Percentiles rank a stretch among this genome's conserved stretches.
phyloP scores from a whole-genome alignment of 768 basidiomycete genomes.

The Phlebiopsis gigantea region DNA sequence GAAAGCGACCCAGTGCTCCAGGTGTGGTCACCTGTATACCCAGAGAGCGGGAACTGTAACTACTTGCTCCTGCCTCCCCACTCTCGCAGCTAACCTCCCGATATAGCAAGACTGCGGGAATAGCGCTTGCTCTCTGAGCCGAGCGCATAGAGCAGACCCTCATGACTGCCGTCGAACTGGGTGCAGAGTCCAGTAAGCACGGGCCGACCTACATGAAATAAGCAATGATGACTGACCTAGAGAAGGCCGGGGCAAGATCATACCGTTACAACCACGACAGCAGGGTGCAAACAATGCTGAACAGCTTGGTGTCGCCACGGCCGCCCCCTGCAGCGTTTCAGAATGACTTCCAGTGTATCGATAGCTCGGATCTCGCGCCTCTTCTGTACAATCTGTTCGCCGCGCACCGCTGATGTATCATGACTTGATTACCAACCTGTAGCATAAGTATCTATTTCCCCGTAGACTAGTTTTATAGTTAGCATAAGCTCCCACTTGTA shows the following conservation, averaged over 20 bases:
- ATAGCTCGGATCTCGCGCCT: background rate
- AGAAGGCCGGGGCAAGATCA: background rate
- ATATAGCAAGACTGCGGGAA: background rate
- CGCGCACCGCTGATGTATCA: background rate
- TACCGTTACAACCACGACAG: background rate
- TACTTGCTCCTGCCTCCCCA: too few relatives aligned
- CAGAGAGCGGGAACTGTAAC: too few relatives aligned
- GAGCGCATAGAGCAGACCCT: background rate
- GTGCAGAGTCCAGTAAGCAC: background rate
- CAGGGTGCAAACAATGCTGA: background rate
- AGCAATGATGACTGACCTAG: background rate
- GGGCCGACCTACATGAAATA: background rate
- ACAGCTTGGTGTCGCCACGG: background rate
- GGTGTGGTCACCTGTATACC: too few relatives aligned
- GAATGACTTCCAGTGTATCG: background rate
- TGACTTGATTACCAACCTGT: background rate
- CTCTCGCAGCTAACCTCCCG: background rate
- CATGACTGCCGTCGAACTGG: conserved; percentile 5
- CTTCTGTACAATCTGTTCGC: background rate
- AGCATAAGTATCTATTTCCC: background rate
- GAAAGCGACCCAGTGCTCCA: too few relatives aligned
- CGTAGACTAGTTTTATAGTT: background rate
- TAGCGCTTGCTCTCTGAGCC: background rate
- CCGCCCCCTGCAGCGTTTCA: background rate
- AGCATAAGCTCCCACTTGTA: background rate